These are phyloP conservation scores for Picea sitchensis DNA, from an alignment of 75 land plant genomes.

Conservation along the genomic window DNA sequence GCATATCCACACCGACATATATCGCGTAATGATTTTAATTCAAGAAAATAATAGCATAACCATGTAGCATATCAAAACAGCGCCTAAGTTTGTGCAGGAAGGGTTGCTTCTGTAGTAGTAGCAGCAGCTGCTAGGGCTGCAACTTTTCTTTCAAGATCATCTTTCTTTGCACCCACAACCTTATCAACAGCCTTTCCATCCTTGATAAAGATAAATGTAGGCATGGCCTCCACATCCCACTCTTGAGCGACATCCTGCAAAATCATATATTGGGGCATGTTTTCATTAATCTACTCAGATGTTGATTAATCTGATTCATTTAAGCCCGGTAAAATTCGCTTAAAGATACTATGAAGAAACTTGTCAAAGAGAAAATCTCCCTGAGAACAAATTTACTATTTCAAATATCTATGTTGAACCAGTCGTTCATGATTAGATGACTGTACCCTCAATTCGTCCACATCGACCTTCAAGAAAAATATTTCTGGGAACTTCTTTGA, in stretches of 20 bases:
- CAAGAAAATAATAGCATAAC: neutral
- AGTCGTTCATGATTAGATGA: no score
- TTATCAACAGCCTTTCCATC: conserved; percentile 48
- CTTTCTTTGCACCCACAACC: conserved; percentile 69
- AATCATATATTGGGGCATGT: neutral
- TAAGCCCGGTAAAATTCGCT: neutral
- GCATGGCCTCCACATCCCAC: conserved; percentile 63
- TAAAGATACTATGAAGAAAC: neutral
- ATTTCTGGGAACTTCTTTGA: conserved; percentile 18
- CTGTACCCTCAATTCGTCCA: conserved; percentile 56
- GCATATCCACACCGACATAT: no score
- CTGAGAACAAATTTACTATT: no score
- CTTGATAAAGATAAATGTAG: conserved; percentile 58
- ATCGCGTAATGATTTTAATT: no score
- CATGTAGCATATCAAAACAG: neutral
- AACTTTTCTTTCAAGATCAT: conserved; percentile 32
- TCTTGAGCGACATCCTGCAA: conserved; percentile 53
- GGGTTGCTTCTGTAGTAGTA: neutral
- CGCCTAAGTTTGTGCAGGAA: neutral
- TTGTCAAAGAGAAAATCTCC: neutral
- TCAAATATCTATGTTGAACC: no score
- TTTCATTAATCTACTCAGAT: neutral
- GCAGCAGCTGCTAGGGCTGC: neutral
- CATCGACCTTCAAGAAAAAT: conserved; percentile 55
- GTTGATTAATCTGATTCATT: neutral